These are phyloP conservation scores for Sugiyamaella chiloensis DNA, from an alignment of 805 yeast species.

Conservation along the genomic window DNA sequence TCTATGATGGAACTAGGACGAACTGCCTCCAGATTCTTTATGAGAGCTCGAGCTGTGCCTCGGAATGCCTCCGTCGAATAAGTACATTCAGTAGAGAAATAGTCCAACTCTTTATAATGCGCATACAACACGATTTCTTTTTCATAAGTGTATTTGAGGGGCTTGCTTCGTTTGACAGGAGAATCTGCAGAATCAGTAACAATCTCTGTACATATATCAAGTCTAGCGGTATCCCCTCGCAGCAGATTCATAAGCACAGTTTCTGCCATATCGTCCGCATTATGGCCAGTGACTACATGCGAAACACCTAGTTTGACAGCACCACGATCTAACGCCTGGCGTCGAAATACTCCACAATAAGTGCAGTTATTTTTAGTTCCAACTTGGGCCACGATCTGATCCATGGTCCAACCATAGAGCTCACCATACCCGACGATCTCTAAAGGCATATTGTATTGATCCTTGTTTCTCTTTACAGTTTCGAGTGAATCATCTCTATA, in stretches of 20 bases:
- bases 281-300: conserved; percentile 97
- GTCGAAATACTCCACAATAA: conserved; percentile 93
- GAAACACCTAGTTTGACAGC: conserved; percentile 79
- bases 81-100: conserved; percentile 95
- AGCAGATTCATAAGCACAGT: conserved; percentile 92
- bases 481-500: conserved; percentile 96
- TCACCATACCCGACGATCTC: conserved; percentile 83
- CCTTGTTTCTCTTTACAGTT: conserved; percentile 89
- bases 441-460: conserved; percentile 76
- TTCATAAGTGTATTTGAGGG: conserved; percentile 92
- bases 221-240: conserved; percentile 93
- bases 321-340: conserved; percentile 96
- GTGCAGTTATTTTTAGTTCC: conserved; percentile 95
- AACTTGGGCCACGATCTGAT: conserved; percentile 90
- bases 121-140: conserved; percentile 97
- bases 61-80: conserved; percentile 98
- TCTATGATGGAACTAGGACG: conserved; percentile 93
- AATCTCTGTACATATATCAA: conserved; percentile 83
- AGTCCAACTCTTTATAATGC: conserved; percentile 90
- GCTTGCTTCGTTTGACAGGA: conserved; percentile 90
- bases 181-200: conserved; percentile 77
- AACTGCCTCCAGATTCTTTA: conserved; percentile 85
- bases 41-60: conserved; percentile 91
- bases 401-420: conserved; percentile 97
- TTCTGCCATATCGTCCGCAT: conserved; percentile 99